Conservation (phyloP, 495 filamentous ascomycete genomes). For the Viridothelium virens region DNA sequence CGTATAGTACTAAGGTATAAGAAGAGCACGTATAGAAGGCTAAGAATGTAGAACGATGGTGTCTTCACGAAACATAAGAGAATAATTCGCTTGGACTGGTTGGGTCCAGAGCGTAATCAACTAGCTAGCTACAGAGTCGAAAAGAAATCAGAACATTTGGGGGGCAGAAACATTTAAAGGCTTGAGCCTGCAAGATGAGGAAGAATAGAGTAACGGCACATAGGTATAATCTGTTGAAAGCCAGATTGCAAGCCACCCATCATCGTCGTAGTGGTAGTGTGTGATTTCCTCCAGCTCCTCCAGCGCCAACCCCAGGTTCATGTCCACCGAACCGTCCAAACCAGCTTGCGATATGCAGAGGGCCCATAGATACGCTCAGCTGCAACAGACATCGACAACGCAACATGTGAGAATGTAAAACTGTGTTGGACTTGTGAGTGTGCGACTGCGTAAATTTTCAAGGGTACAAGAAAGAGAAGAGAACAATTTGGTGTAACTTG, state of each 20-base stretch:
- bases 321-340: conserved; percentile 7
- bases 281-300: background rate
- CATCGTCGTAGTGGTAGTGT: background rate
- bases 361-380: conserved; percentile 11
- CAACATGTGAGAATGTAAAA: background rate
- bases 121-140: background rate
- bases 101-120: background rate
- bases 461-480: background rate
- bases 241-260: background rate
- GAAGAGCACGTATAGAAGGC: background rate
- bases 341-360: background rate
- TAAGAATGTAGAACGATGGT: background rate
- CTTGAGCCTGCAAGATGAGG: background rate
- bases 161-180: background rate
- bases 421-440: background rate
- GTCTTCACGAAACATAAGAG: background rate
- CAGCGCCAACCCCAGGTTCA: conserved; percentile 6
- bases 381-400: conserved; percentile 10
- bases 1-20: background rate
- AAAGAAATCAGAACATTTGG: background rate
- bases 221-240: background rate
- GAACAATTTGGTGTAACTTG: background rate
- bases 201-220: background rate
- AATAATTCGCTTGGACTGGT: background rate
- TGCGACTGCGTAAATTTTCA: background rate